Evolutionary conservation across 805 yeast species (phyloP), one percentile per base, ranked within the genome.

Genomic region (Brettanomyces naardenensis): DNA sequence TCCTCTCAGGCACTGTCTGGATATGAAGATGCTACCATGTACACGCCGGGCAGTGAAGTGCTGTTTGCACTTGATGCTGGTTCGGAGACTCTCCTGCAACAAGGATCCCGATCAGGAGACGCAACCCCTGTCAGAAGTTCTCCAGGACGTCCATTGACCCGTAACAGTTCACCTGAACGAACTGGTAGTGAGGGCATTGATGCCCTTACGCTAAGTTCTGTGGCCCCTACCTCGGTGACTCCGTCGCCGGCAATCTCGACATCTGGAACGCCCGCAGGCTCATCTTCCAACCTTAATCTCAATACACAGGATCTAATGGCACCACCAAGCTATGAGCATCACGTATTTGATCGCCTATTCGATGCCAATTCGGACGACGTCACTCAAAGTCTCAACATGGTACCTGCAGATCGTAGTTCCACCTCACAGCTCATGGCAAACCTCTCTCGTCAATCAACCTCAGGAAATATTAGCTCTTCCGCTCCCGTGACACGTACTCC

Each of bases 271-370:
- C 25, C 37, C 4, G 10, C 11, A 11, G 28, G 18, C 14, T 27
- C 31, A 9, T 3, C 29, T n/a, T 5, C 33, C 11, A n/a, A 11
- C 6, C 13, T 6, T 17, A 20, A 9, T 13, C n/a, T 22, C 9
- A 54, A 50, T 35, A 65, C 68, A 4, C 64, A 71, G 39, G 70
- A 62, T 33, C 52, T 75, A 33, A 68, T 75, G 63, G 92, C 95
- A 1, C 96, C 96, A 3, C 95, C 97, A 20, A 71, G 80, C 40
- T 88, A 88, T 56, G 88, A 77, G 42, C 75, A 71, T 38, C 95
- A 85, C 56, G 74, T 86, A 27, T 84, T 81, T 57, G 97, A 88
- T 59, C 65, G 83, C 39, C 59, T 88, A 18, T 87, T 84, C 35
- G 44, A 45, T 30, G 19, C 39, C n/a, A 19, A 17, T 6, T 7